Base-by-base conservation (phyloP, 805 yeast species). In the Yarrowia keelungensis region DNA sequence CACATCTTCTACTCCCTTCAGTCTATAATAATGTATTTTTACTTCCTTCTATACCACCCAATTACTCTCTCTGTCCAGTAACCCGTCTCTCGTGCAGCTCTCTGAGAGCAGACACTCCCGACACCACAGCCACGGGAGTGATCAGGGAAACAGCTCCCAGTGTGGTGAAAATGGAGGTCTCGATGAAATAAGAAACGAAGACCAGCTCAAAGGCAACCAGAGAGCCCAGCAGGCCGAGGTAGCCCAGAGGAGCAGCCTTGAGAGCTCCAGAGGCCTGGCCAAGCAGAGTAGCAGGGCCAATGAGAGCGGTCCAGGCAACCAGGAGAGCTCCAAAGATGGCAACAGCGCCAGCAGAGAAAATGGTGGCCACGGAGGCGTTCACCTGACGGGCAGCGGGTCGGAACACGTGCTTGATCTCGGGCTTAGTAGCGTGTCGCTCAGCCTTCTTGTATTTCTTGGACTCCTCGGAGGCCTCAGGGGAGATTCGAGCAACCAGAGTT, bases 21-120 rank as follows among this genome's bases (percentile, higher is more conserved):
- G 51, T 59, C 65, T 59, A 59, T 43, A 35, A 64, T 49, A 47
- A 49, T 49, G 56, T 56, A 59, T 45, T 59, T 42, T 59, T 43
- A 16, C 38, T 41, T 43, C n/a, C 39, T 32, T 16, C 32, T 26
- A 26, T 26, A 15, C 53, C 32, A 15, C 39, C 39, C 8, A 42
- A 19, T 67, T 71, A 36, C 67, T 70, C 65, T 70, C 72, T 47
- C 45, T 39, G 39, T 68, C 75, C 74, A 71, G 68, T 67, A 22
- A 71, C 45, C 19, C 79, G 69, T 51, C 79, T 70, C 35, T 45
- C 45, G 36, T 72, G 58, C 4, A 76, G 82, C 68, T 78, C 81
- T 74, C 88, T 82, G 73, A 91, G 82, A 16, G 88, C 89, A 72
- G 85, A 84, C n/a, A 89, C 82, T 14, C 95, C 95, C 66, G 86